A percentile compares a stretch with the other conserved stretches of the same genome.
Evolutionary conservation across 2,329 filamentous ascomycete genomes (phyloP).

Genomic region (Sporothrix globosa): DNA sequence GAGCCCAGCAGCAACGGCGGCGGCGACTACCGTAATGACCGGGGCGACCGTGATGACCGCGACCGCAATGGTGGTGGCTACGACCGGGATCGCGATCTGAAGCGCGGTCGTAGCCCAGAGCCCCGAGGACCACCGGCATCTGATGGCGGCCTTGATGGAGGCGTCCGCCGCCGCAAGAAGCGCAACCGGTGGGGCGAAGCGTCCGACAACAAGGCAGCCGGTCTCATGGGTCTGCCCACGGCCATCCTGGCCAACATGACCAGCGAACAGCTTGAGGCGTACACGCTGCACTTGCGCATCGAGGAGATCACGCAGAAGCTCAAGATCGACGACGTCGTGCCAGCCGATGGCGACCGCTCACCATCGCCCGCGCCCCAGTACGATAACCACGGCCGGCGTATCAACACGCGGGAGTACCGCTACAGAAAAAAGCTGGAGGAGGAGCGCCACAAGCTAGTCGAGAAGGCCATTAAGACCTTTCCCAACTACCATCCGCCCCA

Average conservation of each 20-base stretch:
- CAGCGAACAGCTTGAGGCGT: constrained; percentile 95
- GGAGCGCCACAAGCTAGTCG: constrained; percentile 96
- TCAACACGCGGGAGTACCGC: constrained; percentile 97
- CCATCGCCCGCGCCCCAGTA: constrained; percentile 96
- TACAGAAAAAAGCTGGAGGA: constrained; percentile 98
- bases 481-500: constrained; percentile 98
- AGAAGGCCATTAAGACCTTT: constrained; percentile 99
- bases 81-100: constrained; percentile 57
- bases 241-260: constrained; percentile 98
- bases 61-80: constrained; percentile 39
- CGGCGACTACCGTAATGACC: constrained; percentile 17
- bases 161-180: constrained; percentile 69
- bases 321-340: constrained; percentile 97
- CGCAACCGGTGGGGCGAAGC: constrained; percentile 98
- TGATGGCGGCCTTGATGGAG: background rate
- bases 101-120: constrained; percentile 92
- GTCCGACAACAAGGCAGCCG: constrained; percentile 96
- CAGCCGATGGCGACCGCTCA: constrained; percentile 91
- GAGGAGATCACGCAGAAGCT: constrained; percentile 99
- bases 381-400: constrained; percentile 98
- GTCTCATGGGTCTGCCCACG: constrained; percentile 94
- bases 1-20: constrained; percentile 35
- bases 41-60: constrained; percentile 14
- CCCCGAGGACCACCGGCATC: constrained; percentile 57
- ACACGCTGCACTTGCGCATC: constrained; percentile 93